These are phyloP conservation scores for Kewa caespitosa DNA, from an alignment of 179 eudicot genomes.

Conservation along the genomic window DNA sequence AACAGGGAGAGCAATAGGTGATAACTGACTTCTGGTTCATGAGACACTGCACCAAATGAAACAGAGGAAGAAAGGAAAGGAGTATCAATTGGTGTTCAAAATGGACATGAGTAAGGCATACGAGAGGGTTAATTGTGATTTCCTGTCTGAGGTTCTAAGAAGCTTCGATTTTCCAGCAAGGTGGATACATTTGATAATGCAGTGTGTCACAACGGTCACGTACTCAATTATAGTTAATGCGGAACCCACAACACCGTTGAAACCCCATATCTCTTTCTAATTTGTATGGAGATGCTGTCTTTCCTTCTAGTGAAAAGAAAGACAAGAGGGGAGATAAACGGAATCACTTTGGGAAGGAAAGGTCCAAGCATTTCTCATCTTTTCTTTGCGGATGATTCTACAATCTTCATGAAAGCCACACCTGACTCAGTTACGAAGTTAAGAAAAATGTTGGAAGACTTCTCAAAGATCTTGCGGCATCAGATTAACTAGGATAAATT, in stretches of 20 bases:
- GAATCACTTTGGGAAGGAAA: neutral
- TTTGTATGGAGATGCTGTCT: neutral
- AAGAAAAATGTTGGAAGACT: neutral
- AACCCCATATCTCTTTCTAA: neutral
- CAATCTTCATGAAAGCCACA: neutral
- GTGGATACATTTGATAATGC: neutral
- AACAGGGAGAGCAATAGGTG: neutral
- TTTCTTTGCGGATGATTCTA: neutral
- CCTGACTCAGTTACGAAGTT: neutral
- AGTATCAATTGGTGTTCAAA: neutral
- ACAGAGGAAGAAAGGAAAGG: neutral
- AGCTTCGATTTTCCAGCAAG: neutral
- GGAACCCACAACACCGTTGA: neutral
- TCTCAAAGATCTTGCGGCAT: neutral
- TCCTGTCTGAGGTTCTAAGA: neutral
- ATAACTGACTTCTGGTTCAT: neutral
- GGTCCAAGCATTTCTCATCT: neutral
- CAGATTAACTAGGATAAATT: neutral
- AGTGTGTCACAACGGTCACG: neutral
- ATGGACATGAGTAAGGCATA: neutral
- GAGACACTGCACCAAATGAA: neutral
- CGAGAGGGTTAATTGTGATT: neutral
- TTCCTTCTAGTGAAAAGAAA: neutral
- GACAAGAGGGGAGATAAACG: neutral
- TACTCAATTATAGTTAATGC: neutral